Base-by-base conservation (phyloP, 768 basidiomycete species). In the Amanita exitialis region DNA sequence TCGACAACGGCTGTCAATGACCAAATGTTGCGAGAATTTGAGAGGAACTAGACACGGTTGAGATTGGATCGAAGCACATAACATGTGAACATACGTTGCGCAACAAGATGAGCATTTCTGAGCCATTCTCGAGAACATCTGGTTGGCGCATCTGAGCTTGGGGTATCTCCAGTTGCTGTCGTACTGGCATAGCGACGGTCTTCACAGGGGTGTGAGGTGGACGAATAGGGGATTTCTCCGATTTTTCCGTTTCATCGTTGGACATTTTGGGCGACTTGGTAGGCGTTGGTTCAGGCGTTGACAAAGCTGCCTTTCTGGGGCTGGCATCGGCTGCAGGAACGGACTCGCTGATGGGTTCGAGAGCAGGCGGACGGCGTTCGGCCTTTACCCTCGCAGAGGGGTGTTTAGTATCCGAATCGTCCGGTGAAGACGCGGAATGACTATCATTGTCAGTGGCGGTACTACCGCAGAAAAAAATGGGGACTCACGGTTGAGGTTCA, bases 11-110 rank as follows among this genome's bases (percentile, higher is more conserved):
- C 71, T 0, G 79, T 80, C 38, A 80, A 54, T 16, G 71, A 69
- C 70, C 76, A 80, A 39, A 86, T 79, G 52, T 81, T 80, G 34
- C 69, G 70, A 1, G 83, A 79, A 55, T 78, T 78, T n/a, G 85
- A 86, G 8, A 85, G 68, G 48, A 78, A 76, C 83, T 78, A 49
- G 12, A 8, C n/a, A 48, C 25, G 3, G 47, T 54, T 28, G 57
- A 51, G 45, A 23, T 56, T 54, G 20, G 23, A 5, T 45, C 30
- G 18, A 34, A 34, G 28, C 3, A 52, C 27, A 44, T 6, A 42
- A 28, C 16, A 30, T 43, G 48, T 13, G 2, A 45, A 66, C 69
- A 51, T 54, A 75, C 76, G 48, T 54, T 57, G 49, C 69, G 71
- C 35, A 73, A 53, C 30, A 63, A 59, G 21, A 63, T 58, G 15